phyloP scores from a whole-genome alignment of 148 eudicot species.

The Pharnaceum exiguum region DNA sequence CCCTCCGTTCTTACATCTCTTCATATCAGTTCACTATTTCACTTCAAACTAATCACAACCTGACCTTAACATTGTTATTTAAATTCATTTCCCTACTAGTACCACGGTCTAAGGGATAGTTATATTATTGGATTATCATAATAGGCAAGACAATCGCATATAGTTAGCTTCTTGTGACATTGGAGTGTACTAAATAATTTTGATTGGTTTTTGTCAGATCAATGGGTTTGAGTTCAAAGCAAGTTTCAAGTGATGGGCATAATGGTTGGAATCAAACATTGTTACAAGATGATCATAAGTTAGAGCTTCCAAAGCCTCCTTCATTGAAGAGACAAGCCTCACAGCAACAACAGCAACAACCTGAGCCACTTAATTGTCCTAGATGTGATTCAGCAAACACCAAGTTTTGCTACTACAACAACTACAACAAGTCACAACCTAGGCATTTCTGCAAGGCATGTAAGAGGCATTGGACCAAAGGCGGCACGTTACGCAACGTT shows the following conservation, averaged over 20 bases:
- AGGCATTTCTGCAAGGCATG: conserved; percentile 85
- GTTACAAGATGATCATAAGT: conserved; percentile 14
- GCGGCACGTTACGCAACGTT: conserved; percentile 89
- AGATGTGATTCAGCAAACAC: conserved; percentile 81
- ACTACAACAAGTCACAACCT: conserved; percentile 88
- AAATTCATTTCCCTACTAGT: conserved; percentile 24
- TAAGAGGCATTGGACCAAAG: conserved; percentile 97
- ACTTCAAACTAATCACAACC: conserved; percentile 12
- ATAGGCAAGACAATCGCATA: background rate
- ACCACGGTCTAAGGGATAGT: conserved; percentile 26
- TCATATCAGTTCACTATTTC: conserved; percentile 19
- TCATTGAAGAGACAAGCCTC: conserved; percentile 18
- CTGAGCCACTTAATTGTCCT: conserved; percentile 63
- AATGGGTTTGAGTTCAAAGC: conserved; percentile 69
- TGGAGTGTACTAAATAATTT: background rate
- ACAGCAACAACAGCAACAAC: conserved; percentile 18
- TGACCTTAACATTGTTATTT: conserved; percentile 22
- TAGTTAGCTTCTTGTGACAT: background rate
- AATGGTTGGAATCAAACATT: conserved; percentile 34
- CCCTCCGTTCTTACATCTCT: conserved; percentile 17
- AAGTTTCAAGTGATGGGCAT: conserved; percentile 51
- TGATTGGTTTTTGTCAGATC: background rate
- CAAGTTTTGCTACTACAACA: conserved; percentile 91
- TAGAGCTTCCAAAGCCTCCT: conserved; percentile 32
- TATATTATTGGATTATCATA: background rate